Percentiles rank a stretch among this genome's conserved stretches.
Conservation (phyloP, 2,329 filamentous ascomycete genomes). For the Xylariaceae sp. region DNA sequence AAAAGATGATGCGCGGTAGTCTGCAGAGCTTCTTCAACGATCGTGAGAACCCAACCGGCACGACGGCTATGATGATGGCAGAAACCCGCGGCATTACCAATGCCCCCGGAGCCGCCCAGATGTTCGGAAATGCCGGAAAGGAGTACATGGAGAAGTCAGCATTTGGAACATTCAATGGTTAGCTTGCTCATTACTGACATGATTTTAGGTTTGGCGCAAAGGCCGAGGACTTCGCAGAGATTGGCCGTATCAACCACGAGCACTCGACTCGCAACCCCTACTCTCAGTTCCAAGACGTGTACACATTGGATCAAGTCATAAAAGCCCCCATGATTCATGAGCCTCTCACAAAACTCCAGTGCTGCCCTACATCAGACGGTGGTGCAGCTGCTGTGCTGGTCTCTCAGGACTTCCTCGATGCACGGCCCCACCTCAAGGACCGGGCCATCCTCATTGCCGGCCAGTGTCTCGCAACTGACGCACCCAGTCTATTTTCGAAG, state of each 20-base stretch:
- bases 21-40: slow-evolving; percentile 83
- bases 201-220: slow-evolving; percentile 71
- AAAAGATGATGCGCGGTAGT: slow-evolving; percentile 96
- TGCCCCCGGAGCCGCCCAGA: slow-evolving; percentile 80
- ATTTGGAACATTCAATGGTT: neutral
- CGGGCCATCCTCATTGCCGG: slow-evolving; percentile 89
- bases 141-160: slow-evolving; percentile 91
- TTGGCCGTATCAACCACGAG: slow-evolving; percentile 85
- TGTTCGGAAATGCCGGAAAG: slow-evolving; percentile 90
- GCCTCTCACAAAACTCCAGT: slow-evolving; percentile 95
- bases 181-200: slow-evolving; percentile 3
- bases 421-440: slow-evolving; percentile 72
- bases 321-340: slow-evolving; percentile 73
- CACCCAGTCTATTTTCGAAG: slow-evolving; percentile 70
- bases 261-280: slow-evolving; percentile 93
- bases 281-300: slow-evolving; percentile 94
- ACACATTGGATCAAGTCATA: slow-evolving; percentile 79
- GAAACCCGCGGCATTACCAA: slow-evolving; percentile 77
- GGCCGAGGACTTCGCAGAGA: slow-evolving; percentile 86
- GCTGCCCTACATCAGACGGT: slow-evolving; percentile 93
- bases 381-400: slow-evolving; percentile 85
- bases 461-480: slow-evolving; percentile 82
- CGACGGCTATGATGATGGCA: slow-evolving; percentile 72
- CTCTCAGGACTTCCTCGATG: slow-evolving; percentile 82
- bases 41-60: slow-evolving; percentile 72